Evolutionary conservation across 352 stramenopile genomes (phyloP), one percentile per base, ranked within the genome.

Genomic region (Phytophthora pistaciae): DNA sequence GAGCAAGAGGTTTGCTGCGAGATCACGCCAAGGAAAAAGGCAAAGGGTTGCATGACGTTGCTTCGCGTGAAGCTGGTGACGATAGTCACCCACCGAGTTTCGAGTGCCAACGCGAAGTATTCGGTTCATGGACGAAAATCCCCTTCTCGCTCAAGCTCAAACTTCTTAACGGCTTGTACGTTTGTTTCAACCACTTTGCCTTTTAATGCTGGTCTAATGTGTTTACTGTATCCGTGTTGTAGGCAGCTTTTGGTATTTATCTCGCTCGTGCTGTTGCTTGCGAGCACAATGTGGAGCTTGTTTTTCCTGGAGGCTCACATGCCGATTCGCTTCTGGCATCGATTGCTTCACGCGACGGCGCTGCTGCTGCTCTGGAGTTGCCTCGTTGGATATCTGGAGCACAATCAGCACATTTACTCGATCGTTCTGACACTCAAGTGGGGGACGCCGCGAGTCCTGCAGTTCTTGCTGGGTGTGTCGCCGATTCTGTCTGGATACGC

Each of bases 391-490:
- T 98, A 96, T 56, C 68, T 97, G 38, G 87, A 96, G 63, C 91
- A 97, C 83, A 95, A 96, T 42, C 81, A 78, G 38, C 77, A 91
- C 61, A 88, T 96, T 56, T 97, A 96, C 75, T 96, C 87, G 55
- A 94, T 98, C 50, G 91, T 98, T n/a, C 68, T 98, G 18, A 98
- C 92, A 49, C 81, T 98, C 62, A 83, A 85, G 36, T 93, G 80
- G 85, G 86, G 85, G 8, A 74, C 89, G 20, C 91, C 92, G 0
- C 88, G 91, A 29, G 91, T 97, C 42, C 57, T 95, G 16, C 88
- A 95, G 70, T 97, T 97, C 76, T 75, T 98, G 60, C 40, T 95
- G 2, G 92, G 92, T 40, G 92, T 97, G 36, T 94, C 87, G 46
- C 92, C 91, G 5, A 91, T 98, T 31, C 93, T 97, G 42, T 69